Percentiles rank a stretch among this genome's conserved stretches.
Evolutionary conservation across 345 rosid genomes (phyloP).

Genomic region (Cardiospermum halicacabum): DNA sequence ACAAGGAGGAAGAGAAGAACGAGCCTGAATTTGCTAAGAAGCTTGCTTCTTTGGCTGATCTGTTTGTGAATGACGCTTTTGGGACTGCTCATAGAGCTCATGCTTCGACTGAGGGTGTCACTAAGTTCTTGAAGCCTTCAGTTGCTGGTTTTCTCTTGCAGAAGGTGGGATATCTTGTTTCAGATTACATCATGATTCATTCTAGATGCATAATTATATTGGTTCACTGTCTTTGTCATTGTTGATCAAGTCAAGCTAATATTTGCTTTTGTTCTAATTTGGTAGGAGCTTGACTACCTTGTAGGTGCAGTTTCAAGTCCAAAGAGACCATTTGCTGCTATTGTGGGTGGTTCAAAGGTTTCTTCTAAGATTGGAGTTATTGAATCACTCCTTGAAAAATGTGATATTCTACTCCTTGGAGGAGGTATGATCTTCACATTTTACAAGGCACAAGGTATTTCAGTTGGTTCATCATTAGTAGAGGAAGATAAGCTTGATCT

Average conservation of each 20-base stretch:
- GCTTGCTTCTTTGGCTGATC: conserved; percentile 71
- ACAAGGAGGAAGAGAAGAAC: conserved; percentile 94
- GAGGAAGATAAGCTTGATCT: conserved; percentile 82
- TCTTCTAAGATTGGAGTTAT: conserved; percentile 95
- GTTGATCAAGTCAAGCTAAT: neutral
- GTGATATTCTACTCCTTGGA: conserved; percentile 71
- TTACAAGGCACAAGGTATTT: conserved; percentile 72
- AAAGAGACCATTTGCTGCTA: conserved; percentile 94
- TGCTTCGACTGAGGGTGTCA: conserved; percentile 95
- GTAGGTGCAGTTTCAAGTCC: conserved; percentile 88
- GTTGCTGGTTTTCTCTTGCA: conserved; percentile 97
- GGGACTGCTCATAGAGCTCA: conserved; percentile 98
- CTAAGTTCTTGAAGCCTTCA: conserved; percentile 83
- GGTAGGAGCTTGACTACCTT: conserved; percentile 89
- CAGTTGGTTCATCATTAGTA: conserved; percentile 80
- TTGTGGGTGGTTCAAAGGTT: conserved; percentile 94
- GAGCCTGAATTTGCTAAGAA: conserved; percentile 38
- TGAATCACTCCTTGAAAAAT: conserved; percentile 70
- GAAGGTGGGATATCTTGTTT: conserved; percentile 43
- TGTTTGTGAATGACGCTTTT: conserved; percentile 91
- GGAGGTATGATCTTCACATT: conserved; percentile 98
- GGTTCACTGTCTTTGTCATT: neutral
- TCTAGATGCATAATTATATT: neutral
- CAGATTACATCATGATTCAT: no score
- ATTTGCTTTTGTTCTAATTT: conserved; percentile 2